These are phyloP conservation scores for Crotalaria pallida DNA, from an alignment of 306 rosid species.

Conservation along the genomic window DNA sequence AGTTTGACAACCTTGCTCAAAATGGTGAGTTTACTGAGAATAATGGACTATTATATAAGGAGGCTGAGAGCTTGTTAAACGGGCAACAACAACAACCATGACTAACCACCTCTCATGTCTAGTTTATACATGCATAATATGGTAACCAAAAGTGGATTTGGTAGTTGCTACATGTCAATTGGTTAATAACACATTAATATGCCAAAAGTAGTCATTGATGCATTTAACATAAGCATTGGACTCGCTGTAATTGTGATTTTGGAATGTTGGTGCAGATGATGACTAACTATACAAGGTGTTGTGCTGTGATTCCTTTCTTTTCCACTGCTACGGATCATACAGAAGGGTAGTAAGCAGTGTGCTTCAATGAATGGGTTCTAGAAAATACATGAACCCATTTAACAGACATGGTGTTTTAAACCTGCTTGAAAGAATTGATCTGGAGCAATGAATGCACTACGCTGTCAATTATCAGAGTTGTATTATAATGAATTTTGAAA, in stretches of 20 bases:
- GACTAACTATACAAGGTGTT: conserved; percentile 16
- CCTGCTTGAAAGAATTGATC: too few relatives aligned
- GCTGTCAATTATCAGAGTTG: conserved; percentile 26
- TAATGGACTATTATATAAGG: background rate
- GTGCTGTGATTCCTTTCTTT: background rate
- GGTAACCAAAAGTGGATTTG: background rate
- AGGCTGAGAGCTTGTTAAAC: conserved; percentile 10
- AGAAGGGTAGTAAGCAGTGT: conserved; percentile 17
- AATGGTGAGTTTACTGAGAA: conserved; percentile 38
- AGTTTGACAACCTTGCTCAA: too few relatives aligned
- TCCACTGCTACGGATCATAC: background rate
- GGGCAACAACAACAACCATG: background rate
- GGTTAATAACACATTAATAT: too few relatives aligned
- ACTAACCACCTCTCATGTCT: background rate
- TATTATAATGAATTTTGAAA: conserved; percentile 36
- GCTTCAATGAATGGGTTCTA: background rate
- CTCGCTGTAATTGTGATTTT: conserved; percentile 5
- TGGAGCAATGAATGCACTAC: background rate
- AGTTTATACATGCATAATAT: background rate
- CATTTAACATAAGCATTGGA: background rate
- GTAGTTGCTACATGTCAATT: background rate
- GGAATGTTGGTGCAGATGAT: conserved; percentile 37
- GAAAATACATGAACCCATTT: conserved; percentile 10
- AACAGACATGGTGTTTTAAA: conserved; percentile 10
- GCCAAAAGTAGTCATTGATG: background rate